Percentiles rank a stretch among this genome's conserved stretches.
These are phyloP conservation scores for Helotiales sp. DNA, from an alignment of 2,329 filamentous ascomycete species.

Conservation along the genomic window DNA sequence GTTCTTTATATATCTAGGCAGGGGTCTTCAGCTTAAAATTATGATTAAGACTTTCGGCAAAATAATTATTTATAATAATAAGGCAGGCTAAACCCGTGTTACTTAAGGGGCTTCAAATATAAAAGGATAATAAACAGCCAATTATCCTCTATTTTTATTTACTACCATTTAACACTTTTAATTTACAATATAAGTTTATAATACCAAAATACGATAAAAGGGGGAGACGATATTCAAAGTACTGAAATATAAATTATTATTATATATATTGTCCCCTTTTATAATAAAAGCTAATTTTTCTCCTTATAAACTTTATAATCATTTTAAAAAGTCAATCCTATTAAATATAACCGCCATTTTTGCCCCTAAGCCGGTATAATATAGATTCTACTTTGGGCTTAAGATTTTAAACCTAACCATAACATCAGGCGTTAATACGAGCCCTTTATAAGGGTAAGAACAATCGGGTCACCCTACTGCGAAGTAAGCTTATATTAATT, in stretches of 20 bases:
- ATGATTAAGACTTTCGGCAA: not conserved
- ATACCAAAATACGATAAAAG: not conserved
- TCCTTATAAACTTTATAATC: not conserved
- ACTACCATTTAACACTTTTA: not conserved
- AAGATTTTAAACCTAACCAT: conserved; percentile 2
- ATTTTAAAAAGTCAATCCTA: not conserved
- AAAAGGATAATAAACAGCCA: not conserved
- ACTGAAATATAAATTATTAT: not conserved
- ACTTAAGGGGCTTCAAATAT: not conserved
- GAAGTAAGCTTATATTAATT: not conserved
- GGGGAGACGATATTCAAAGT: conserved; percentile 2
- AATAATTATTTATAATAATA: not conserved
- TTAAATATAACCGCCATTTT: not conserved
- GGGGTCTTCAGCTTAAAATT: not conserved
- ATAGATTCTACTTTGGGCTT: not conserved
- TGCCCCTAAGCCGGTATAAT: not conserved
- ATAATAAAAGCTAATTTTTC: conserved; percentile 3
- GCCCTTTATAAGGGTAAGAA: conserved; percentile 2
- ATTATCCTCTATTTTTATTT: not conserved
- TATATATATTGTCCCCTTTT: not conserved
- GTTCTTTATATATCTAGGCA: not conserved
- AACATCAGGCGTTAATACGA: conserved; percentile 5
- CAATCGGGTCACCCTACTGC: not conserved
- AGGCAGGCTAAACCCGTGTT: not conserved
- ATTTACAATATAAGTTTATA: not conserved